Base-by-base conservation (phyloP, 2,329 filamentous ascomycete genomes). In the Sphaerulina vaccinii region DNA sequence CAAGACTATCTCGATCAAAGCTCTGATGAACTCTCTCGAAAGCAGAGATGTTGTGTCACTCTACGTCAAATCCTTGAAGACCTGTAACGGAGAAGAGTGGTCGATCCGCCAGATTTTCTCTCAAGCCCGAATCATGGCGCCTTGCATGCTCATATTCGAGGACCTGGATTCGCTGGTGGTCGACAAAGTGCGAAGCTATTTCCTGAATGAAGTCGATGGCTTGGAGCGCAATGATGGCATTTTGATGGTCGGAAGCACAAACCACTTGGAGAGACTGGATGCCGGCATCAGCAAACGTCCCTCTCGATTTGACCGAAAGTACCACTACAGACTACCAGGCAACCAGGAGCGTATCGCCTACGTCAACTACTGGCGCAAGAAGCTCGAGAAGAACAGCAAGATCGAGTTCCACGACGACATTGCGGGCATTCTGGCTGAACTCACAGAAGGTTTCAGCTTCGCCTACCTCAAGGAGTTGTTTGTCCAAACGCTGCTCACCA, bases 111-210 rank as follows among this genome's bases (percentile, higher is more conserved):
- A 67, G 10, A 80, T 85, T 32, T 85, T 85, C 62, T 48, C 52
- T 16, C 81, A 80, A 59, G 85, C 85, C 1, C 74, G 85, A 10
- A 71, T 78, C 56, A 76, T 80, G 58, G 79, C 85, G 0, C 85
- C 85, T 0, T 88, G 84, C 68, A 81, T 86, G 59, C 77, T 88
- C 5, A 80, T 88, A 36, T 84, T 88, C 51, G 85, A 88, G 66
- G 86, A 88, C 56, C 75, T 88, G 3, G 85, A 88, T 64, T 83
- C 80, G 3, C 77, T 88, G 32, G 79, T 88, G 38, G 76, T 75
- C 13, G 78, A 83, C 43, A 59, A 65, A 2, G 80, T 84, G 7
- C 75, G 85, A 16, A 81, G 77, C 51, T 88, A 86, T 71, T 88
- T 88, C 69, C 74, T 88, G 46, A 88, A 88, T 63, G 83, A 88